Evolutionary conservation across 768 basidiomycete genomes (phyloP), one percentile per base, ranked within the genome.

Genomic region (Rossbeevera mucosa): DNA sequence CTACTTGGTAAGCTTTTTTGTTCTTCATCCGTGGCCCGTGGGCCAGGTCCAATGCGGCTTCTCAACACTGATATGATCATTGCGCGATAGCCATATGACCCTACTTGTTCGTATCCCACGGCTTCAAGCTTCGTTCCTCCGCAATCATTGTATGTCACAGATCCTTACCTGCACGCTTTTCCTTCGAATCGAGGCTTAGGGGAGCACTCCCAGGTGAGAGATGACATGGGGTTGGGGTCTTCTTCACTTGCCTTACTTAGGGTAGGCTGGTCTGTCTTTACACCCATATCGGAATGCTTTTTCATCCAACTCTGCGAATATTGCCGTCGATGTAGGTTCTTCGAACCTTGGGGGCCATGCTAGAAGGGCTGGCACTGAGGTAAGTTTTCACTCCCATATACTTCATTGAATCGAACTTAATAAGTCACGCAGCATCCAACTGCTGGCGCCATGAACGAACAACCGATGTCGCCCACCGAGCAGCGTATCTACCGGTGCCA

Each of bases 1-100:
- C 42, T 38, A 29, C 22, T 33, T n/a, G 2, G 60, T 56, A 42
- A 16, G 58, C 28, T 9, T n/a, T 31, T 24, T 16, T 11, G n/a
- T n/a, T n/a, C n/a, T n/a, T n/a, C n/a, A n/a, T n/a, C n/a, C n/a
- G n/a, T n/a, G n/a, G n/a, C n/a, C n/a, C n/a, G n/a, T n/a, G n/a
- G n/a, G n/a, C n/a, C n/a, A n/a, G n/a, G n/a, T n/a, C n/a, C n/a
- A n/a, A n/a, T n/a, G n/a, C n/a, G n/a, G n/a, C n/a, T n/a, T n/a
- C n/a, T n/a, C n/a, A n/a, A n/a, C n/a, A n/a, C n/a, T n/a, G n/a
- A n/a, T n/a, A n/a, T n/a, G n/a, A n/a, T n/a, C n/a, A n/a, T n/a
- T n/a, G n/a, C n/a, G n/a, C 11, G 7, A 24, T 51, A 44, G 20
- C 1, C 18, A 4, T 21, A 12, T 4, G n/a, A 33, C 13, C 50